Conservation (phyloP, 768 basidiomycete species). For the Rhizopogon sp. region DNA sequence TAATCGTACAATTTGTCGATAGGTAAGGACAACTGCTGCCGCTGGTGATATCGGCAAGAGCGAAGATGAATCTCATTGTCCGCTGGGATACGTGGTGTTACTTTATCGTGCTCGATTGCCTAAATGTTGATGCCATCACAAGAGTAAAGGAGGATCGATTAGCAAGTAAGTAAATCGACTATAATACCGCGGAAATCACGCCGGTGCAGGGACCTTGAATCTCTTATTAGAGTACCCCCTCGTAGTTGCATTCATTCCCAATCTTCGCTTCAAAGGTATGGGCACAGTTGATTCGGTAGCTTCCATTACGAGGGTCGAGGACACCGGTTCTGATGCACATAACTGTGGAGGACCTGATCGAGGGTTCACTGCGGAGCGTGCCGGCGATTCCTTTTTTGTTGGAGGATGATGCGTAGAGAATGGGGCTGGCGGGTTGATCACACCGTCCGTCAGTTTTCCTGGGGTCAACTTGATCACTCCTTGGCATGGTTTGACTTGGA, state of each 20-base stretch:
- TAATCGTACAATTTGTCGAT: neutral
- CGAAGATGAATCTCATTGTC: neutral
- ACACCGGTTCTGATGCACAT: neutral
- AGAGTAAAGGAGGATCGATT: neutral
- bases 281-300: neutral
- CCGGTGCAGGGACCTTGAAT: constrained; percentile 49
- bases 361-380: neutral
- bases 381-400: neutral
- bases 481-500: neutral
- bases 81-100: neutral
- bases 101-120: too few species aligned
- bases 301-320: neutral
- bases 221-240: constrained; percentile 62
- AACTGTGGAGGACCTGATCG: neutral
- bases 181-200: neutral
- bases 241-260: constrained; percentile 55
- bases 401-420: neutral
- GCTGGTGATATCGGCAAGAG: neutral
- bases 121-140: neutral
- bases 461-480: neutral
- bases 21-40: neutral
- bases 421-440: neutral
- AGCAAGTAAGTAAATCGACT: neutral
- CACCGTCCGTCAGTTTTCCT: neutral
- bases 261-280: constrained; percentile 44